Percentiles rank a stretch among this genome's conserved stretches.
Conservation (phyloP, 805 yeast species). For the Millerozyma miso region DNA sequence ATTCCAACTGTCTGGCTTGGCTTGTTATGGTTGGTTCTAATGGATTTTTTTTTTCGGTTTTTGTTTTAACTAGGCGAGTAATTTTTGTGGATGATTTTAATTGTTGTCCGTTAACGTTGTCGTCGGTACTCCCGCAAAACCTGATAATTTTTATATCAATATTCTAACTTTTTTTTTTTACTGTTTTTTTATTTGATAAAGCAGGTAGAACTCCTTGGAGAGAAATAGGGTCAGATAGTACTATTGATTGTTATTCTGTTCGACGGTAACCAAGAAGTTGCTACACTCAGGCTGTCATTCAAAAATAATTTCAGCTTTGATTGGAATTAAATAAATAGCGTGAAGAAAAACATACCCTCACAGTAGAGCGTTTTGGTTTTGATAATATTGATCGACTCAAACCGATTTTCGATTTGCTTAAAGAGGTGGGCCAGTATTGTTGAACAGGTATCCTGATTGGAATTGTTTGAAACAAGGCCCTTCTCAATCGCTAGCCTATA, state of each 20-base stretch:
- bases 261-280: neutral
- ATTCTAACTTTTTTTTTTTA: neutral
- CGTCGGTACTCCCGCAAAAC: constrained; percentile 11
- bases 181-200: too few species aligned
- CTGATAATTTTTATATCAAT: neutral
- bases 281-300: neutral
- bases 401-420: too few species aligned
- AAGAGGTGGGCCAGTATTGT: too few species aligned
- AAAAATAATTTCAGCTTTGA: neutral
- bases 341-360: neutral
- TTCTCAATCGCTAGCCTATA: neutral
- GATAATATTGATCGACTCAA: too few species aligned
- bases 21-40: neutral
- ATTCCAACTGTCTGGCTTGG: neutral
- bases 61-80: neutral
- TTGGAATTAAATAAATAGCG: neutral
- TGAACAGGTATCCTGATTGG: too few species aligned
- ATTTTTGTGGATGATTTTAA: neutral
- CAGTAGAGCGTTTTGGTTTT: too few species aligned
- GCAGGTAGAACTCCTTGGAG: neutral
- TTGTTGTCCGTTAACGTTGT: constrained; percentile 7
- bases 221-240: neutral
- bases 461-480: neutral
- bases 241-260: neutral
- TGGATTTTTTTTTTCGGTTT: neutral